phyloP scores from a whole-genome alignment of 257 asterid genomes.

The Agastache rugosa region DNA sequence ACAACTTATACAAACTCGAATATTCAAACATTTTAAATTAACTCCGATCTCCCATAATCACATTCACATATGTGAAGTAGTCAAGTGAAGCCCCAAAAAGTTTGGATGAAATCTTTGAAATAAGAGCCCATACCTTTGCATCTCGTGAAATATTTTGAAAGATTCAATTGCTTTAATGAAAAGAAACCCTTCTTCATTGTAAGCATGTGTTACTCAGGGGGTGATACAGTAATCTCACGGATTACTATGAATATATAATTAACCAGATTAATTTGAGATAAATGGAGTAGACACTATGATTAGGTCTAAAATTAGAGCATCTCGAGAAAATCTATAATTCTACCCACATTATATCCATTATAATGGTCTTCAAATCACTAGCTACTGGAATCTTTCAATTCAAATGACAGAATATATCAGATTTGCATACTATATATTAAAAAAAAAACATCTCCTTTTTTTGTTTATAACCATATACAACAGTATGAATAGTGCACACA shows the following conservation, averaged over 20 bases:
- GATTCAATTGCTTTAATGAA: slow-evolving; percentile 44
- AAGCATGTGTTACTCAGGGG: slow-evolving; percentile 21
- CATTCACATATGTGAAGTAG: background rate
- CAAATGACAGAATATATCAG: too few species aligned
- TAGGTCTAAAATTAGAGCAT: slow-evolving; percentile 1
- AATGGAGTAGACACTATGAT: background rate
- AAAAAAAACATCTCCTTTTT: too few species aligned
- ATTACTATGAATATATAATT: slow-evolving; percentile 26
- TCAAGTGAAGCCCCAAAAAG: background rate
- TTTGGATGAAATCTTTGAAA: background rate
- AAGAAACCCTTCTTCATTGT: slow-evolving; percentile 31
- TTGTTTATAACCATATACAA: too few species aligned
- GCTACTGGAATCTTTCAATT: background rate
- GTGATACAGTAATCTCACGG: slow-evolving; percentile 31
- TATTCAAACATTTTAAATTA: too few species aligned
- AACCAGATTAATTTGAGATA: background rate
- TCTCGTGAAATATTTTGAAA: slow-evolving; percentile 39
- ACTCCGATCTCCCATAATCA: too few species aligned
- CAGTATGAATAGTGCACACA: too few species aligned
- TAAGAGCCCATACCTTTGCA: slow-evolving; percentile 42
- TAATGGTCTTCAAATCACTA: background rate
- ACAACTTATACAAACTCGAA: too few species aligned
- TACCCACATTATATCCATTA: background rate
- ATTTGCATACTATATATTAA: too few species aligned
- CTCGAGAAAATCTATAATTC: background rate